Evolutionary conservation across 2,329 filamentous ascomycete species (phyloP).

Genomic region (Aureobasidium pullulans): DNA sequence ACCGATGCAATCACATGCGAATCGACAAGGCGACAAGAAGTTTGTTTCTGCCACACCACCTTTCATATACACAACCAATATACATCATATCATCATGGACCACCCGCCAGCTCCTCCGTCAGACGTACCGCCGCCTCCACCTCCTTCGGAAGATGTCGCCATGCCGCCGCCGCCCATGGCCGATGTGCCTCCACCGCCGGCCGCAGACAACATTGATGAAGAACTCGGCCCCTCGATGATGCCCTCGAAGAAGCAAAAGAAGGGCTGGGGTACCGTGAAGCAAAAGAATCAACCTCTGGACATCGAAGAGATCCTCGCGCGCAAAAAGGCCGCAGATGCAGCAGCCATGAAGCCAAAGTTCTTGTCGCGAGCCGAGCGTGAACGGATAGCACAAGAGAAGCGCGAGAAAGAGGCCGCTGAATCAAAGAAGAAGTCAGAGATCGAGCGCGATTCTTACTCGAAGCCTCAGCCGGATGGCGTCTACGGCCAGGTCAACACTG

Average conservation of each 20-base stretch:
- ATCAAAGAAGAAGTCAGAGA: slow-evolving; percentile 46
- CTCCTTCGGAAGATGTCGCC: slow-evolving; percentile 18
- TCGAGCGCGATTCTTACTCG: slow-evolving; percentile 21
- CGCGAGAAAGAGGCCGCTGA: slow-evolving; percentile 64
- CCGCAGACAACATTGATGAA: slow-evolving; percentile 6
- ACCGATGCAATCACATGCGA: not conserved
- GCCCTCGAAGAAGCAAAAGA: slow-evolving; percentile 40
- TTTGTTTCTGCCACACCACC: not conserved
- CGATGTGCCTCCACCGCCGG: slow-evolving; percentile 15
- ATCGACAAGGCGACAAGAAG: not conserved
- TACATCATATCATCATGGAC: slow-evolving; percentile 5
- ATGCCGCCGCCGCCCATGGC: slow-evolving; percentile 19
- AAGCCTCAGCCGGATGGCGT: slow-evolving; percentile 16
- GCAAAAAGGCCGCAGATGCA: slow-evolving; percentile 80
- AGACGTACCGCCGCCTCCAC: slow-evolving; percentile 19
- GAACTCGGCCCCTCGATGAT: slow-evolving; percentile 17
- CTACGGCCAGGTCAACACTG: slow-evolving; percentile 13
- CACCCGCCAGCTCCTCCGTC: slow-evolving; percentile 19
- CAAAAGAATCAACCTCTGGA: slow-evolving; percentile 54
- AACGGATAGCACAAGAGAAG: slow-evolving; percentile 72
- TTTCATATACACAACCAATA: not conserved
- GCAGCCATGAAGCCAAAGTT: slow-evolving; percentile 84
- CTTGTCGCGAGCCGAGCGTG: slow-evolving; percentile 73
- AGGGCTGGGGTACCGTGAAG: slow-evolving; percentile 26
- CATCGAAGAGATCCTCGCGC: slow-evolving; percentile 75